Percentiles rank a stretch among this genome's conserved stretches.
Evolutionary conservation across 768 basidiomycete genomes (phyloP).

Genomic region (Boletus rubroflammeus): DNA sequence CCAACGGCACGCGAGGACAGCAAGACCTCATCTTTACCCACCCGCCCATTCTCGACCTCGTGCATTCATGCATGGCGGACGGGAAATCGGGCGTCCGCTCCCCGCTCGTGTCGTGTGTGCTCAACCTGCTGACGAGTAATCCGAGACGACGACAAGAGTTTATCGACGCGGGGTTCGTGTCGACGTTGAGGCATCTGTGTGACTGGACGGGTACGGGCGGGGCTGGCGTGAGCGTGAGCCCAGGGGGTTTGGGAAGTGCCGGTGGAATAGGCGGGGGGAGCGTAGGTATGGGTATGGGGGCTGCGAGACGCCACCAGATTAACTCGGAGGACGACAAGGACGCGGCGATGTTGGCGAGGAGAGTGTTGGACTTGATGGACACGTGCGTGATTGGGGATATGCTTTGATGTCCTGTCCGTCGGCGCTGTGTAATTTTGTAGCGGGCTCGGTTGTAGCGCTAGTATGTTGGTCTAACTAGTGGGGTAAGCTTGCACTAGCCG

Average conservation of each 20-base stretch:
- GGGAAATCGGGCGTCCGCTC: constrained; percentile 53
- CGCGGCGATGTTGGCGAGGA: constrained; percentile 52
- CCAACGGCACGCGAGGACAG: constrained; percentile 51
- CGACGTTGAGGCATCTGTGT: constrained; percentile 40
- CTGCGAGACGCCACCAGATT: constrained; percentile 33
- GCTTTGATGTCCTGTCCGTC: constrained; percentile 8
- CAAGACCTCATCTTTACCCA: constrained; percentile 53
- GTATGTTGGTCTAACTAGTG: no score
- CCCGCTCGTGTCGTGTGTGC: constrained; percentile 58
- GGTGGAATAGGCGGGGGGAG: constrained; percentile 5
- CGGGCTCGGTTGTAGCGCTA: not conserved
- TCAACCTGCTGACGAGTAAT: constrained; percentile 49
- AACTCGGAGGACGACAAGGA: constrained; percentile 58
- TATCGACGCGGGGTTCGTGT: constrained; percentile 43
- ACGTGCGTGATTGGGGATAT: constrained; percentile 24
- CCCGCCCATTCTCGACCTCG: constrained; percentile 46
- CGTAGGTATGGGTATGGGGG: not conserved
- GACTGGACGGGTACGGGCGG: constrained; percentile 32
- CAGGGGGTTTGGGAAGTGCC: constrained; percentile 20
- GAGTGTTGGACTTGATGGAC: constrained; percentile 51
- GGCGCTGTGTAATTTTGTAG: not conserved
- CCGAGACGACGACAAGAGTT: constrained; percentile 36
- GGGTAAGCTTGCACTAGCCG: no score
- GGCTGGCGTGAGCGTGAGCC: constrained; percentile 24
- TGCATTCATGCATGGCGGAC: constrained; percentile 60